Evolutionary conservation across 2,329 filamentous ascomycete species (phyloP).

Genomic region (Colletotrichum sp.): DNA sequence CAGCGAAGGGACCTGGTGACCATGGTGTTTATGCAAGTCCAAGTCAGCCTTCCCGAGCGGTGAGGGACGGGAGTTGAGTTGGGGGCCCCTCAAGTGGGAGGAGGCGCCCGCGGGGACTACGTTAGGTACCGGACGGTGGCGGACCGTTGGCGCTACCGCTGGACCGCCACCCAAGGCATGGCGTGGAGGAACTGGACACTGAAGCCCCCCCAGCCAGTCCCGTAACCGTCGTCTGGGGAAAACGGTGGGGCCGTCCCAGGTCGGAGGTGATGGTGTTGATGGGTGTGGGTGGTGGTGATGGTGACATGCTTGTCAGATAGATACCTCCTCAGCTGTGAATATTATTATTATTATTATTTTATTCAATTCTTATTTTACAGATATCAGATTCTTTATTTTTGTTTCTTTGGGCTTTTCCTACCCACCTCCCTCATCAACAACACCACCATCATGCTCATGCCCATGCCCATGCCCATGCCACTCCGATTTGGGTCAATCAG

Average conservation of each 20-base stretch:
- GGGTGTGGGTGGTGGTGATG: not conserved
- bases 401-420: not conserved
- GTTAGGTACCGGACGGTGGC: conserved; percentile 1
- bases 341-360: not conserved
- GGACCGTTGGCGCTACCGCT: conserved; percentile 12
- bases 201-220: not conserved
- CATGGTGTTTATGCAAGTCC: conserved; percentile 21
- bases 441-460: not conserved
- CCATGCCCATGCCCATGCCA: not conserved
- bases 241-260: conserved; percentile 6
- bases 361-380: not conserved
- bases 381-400: not conserved
- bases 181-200: not conserved
- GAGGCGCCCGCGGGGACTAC: not conserved
- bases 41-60: conserved; percentile 22
- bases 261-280: not conserved
- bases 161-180: not conserved
- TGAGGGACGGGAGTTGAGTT: conserved; percentile 8
- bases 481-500: conserved; percentile 1
- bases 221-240: not conserved
- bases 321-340: not conserved
- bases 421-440: not conserved
- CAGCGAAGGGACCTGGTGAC: conserved; percentile 19
- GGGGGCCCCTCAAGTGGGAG: not conserved
- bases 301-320: not conserved